Conservation (phyloP, 176 grass and related monocot genomes). For the Canna indica region DNA sequence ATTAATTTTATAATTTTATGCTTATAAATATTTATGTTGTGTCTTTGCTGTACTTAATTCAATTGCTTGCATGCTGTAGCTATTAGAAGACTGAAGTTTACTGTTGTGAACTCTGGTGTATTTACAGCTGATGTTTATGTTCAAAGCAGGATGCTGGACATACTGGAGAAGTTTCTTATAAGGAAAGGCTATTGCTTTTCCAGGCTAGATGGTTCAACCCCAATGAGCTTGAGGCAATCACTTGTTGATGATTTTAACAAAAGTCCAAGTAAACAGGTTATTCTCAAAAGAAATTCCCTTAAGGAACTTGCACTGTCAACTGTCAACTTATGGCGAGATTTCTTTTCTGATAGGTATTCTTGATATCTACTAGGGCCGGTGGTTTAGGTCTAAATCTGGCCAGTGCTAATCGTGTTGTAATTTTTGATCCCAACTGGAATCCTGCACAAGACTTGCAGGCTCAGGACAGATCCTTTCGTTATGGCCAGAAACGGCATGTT, state of each 20-base stretch:
- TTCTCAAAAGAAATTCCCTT: not conserved
- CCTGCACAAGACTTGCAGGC: slow-evolving; percentile 98
- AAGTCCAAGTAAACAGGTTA: slow-evolving; percentile 91
- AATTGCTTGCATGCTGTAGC: not conserved
- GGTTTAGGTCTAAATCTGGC: slow-evolving; percentile 92
- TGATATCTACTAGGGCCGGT: slow-evolving; percentile 91
- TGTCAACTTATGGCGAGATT: slow-evolving; percentile 8
- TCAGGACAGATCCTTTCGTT: slow-evolving; percentile 93
- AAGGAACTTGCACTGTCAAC: not conserved
- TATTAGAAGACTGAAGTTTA: slow-evolving; percentile 7
- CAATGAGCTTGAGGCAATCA: slow-evolving; percentile 74
- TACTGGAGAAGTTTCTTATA: slow-evolving; percentile 97
- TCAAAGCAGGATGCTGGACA: slow-evolving; percentile 87
- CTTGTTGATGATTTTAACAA: slow-evolving; percentile 95
- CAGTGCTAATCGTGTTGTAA: slow-evolving; percentile 90
- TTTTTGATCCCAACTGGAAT: slow-evolving; percentile 98
- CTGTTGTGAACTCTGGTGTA: slow-evolving; percentile 16
- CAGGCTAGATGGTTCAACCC: slow-evolving; percentile 87
- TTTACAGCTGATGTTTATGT: slow-evolving; percentile 13
- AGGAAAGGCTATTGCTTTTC: slow-evolving; percentile 97
- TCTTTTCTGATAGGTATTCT: slow-evolving; percentile 60
- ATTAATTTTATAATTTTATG: not conserved
- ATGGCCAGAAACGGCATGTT: slow-evolving; percentile 80
- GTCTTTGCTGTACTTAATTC: too few relatives aligned
- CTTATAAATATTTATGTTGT: not conserved